Evolutionary conservation across 1,284 basidiomycete species (phyloP).

Genomic region (Phylloporus sp.): DNA sequence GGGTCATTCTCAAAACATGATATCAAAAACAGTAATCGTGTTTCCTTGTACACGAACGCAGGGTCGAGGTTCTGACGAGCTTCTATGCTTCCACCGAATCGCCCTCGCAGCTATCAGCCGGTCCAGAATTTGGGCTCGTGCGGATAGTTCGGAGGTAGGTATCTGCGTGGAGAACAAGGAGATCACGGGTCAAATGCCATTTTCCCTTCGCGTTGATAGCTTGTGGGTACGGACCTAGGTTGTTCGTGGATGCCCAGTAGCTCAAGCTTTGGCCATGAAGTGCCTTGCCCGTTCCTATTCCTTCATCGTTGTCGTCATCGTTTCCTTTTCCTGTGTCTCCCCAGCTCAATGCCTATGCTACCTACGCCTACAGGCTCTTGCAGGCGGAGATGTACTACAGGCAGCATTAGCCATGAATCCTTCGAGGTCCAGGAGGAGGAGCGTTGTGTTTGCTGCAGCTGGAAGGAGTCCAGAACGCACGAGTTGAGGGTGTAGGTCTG

Average conservation of each 20-base stretch:
- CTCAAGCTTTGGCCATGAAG: constrained; percentile 95
- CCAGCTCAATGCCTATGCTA: constrained; percentile 70
- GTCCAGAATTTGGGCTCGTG: constrained; percentile 48
- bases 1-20: too few relatives aligned
- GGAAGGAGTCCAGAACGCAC: constrained; percentile 49
- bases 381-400: constrained; percentile 92
- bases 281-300: constrained; percentile 58
- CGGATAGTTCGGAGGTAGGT: constrained; percentile 68
- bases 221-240: constrained; percentile 98
- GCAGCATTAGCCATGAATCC: constrained; percentile 71
- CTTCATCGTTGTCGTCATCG: constrained; percentile 34
- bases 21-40: too few relatives aligned
- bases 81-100: constrained; percentile 31
- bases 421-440: constrained; percentile 86
- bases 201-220: constrained; percentile 74
- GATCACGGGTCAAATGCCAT: neutral
- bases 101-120: constrained; percentile 37
- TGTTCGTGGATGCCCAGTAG: constrained; percentile 99
- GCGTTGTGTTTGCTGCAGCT: constrained; percentile 80
- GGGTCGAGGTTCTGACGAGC: too few relatives aligned
- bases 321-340: constrained; percentile 43
- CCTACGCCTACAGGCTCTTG: constrained; percentile 87
- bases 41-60: too few relatives aligned
- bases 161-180: constrained; percentile 53
- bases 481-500: constrained; percentile 34